Conservation (phyloP, 257 asterid species). For the Primulina eburnea region DNA sequence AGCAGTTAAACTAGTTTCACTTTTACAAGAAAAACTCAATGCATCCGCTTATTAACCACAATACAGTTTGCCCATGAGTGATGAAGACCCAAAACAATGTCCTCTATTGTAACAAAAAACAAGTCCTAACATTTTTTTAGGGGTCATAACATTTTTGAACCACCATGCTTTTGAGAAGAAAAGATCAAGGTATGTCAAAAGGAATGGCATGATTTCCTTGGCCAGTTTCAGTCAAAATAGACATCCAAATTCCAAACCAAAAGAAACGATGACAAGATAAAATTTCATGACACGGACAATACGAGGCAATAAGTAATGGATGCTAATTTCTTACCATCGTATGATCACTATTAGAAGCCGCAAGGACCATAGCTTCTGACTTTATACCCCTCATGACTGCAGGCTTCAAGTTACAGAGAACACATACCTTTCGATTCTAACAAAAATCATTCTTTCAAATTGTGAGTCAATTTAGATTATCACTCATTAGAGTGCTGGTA, state of each 20-base stretch:
- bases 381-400: constrained; percentile 87
- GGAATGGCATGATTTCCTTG: background rate
- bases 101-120: background rate
- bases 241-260: background rate
- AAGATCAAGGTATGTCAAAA: too few relatives aligned
- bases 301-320: background rate
- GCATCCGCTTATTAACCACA: background rate
- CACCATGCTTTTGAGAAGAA: too few relatives aligned
- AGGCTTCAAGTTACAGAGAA: constrained; percentile 96
- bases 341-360: constrained; percentile 76
- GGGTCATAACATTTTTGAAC: too few relatives aligned
- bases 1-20: background rate
- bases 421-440: constrained; percentile 94
- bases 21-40: background rate
- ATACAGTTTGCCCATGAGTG: background rate
- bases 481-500: background rate
- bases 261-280: background rate
- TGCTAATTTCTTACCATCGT: constrained; percentile 49
- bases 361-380: constrained; percentile 98
- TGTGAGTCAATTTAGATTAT: background rate
- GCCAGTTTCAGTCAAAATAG: background rate
- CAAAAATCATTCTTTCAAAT: constrained; percentile 11
- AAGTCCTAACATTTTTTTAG: too few relatives aligned
- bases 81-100: background rate
- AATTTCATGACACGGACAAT: background rate